A percentile compares a stretch with the other conserved stretches of the same genome.
phyloP scores from a whole-genome alignment of 148 eudicot species.

The Persicaria tinctoria region DNA sequence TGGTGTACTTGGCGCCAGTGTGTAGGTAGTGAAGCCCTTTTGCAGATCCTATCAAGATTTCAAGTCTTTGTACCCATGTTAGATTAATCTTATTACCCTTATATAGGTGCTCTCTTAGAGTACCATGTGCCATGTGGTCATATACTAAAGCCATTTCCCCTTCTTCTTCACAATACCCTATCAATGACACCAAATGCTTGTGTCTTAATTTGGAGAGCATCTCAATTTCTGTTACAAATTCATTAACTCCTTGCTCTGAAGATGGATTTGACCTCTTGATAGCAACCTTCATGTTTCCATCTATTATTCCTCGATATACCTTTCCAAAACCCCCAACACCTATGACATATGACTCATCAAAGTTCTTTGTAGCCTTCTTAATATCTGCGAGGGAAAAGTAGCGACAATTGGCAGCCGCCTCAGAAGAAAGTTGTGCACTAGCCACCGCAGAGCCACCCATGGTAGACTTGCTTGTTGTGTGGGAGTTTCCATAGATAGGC shows the following conservation, averaged over 20 bases:
- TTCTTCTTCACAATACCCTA: constrained; percentile 48
- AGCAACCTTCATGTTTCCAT: constrained; percentile 40
- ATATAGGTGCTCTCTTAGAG: constrained; percentile 42
- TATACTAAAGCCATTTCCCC: constrained; percentile 54
- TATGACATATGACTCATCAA: constrained; percentile 39
- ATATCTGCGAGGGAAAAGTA: constrained; percentile 37
- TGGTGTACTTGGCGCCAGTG: constrained; percentile 47
- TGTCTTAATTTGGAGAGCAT: constrained; percentile 50
- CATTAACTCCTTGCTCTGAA: constrained; percentile 48
- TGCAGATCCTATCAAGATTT: constrained; percentile 40
- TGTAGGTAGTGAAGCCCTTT: constrained; percentile 49
- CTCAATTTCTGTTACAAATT: constrained; percentile 46
- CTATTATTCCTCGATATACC: constrained; percentile 43
- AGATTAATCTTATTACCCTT: constrained; percentile 34
- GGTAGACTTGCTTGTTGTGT: constrained; percentile 29
- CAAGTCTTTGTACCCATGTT: constrained; percentile 43
- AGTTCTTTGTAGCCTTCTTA: constrained; percentile 39
- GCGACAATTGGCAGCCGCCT: constrained; percentile 42
- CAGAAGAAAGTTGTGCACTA: constrained; percentile 34
- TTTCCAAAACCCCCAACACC: constrained; percentile 55
- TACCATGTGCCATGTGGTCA: constrained; percentile 46
- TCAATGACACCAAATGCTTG: constrained; percentile 43
- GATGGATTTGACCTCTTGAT: constrained; percentile 43
- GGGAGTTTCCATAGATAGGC: constrained; percentile 30
- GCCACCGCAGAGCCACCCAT: constrained; percentile 32